These are phyloP conservation scores for Zelonia costaricensis DNA, from an alignment of 208 protist species.

Conservation along the genomic window DNA sequence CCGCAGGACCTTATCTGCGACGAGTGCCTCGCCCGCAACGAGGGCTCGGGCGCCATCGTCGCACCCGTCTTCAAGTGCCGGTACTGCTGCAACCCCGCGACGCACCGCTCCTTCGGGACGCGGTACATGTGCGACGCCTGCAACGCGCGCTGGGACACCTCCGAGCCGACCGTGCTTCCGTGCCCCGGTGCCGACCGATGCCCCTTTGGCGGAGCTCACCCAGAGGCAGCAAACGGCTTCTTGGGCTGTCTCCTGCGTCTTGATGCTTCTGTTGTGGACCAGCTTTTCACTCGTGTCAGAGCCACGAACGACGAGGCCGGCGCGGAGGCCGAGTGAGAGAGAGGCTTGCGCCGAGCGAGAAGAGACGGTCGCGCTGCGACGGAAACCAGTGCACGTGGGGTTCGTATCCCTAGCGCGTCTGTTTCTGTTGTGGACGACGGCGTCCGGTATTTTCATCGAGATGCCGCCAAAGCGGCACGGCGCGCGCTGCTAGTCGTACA, in stretches of 20 bases:
- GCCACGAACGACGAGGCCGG: not conserved
- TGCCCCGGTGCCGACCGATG: conserved; percentile 59
- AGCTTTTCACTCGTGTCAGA: conserved; percentile 20
- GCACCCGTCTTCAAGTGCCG: conserved; percentile 76
- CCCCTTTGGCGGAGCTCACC: conserved; percentile 54
- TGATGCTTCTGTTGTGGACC: not conserved
- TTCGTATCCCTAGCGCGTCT: too few relatives aligned
- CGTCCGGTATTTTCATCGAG: too few relatives aligned
- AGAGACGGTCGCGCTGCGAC: too few relatives aligned
- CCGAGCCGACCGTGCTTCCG: conserved; percentile 51
- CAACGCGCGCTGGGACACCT: conserved; percentile 58
- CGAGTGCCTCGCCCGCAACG: conserved; percentile 36
- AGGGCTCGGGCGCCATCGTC: conserved; percentile 4
- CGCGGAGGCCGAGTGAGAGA: not conserved
- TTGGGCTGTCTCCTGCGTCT: conserved; percentile 71
- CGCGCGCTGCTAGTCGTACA: too few relatives aligned
- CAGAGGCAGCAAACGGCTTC: conserved; percentile 13
- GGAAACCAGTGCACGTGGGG: too few relatives aligned
- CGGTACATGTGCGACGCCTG: conserved; percentile 82
- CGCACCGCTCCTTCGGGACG: conserved; percentile 82
- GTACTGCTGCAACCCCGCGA: conserved; percentile 90
- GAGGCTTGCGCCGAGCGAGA: too few relatives aligned
- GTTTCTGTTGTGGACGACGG: too few relatives aligned
- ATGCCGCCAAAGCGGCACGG: too few relatives aligned
- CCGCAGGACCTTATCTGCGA: conserved; percentile 75